Base-by-base conservation (phyloP, 441 rosid genomes). In the Erodium texanum region DNA sequence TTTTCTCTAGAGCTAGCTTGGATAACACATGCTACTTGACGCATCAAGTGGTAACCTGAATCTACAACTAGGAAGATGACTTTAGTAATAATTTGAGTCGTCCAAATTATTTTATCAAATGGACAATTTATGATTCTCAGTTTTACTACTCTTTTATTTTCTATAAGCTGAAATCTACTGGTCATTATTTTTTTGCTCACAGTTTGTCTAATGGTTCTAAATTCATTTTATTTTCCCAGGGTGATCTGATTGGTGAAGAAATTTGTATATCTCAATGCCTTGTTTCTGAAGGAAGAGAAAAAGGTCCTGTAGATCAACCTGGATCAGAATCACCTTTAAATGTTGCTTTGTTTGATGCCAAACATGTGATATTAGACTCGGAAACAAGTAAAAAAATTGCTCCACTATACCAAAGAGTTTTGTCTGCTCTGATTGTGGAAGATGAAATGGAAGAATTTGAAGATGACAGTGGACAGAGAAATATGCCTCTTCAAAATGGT, bases 381-480 rank as follows among this genome's bases (percentile, higher is more conserved):
- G 87, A 80, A 70, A 81, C 82, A 67, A 75, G 82, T 74, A 87
- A 79, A 62, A 87, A 85, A 78, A 82, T 71, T 71, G 81, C 84
- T 75, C 89, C 98, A 56, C 73, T 90, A 71, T 92, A 82, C 84
- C 91, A 86, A 79, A 85, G 99, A 80, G 86, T 92, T 65, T 90
- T 95, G 70, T 89, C 98, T 70, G 94, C 99, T 70, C 79, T 95
- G 75, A 92, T 95, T 67, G 94, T 88, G 76, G 98, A 95, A 83
- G 99, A 95, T 74, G 99, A 92, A 70, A 76, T 77, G 72, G 98
- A 79, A 34, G 87, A 81, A 75, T 68, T 78, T 70, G 78, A 68
- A 75, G 84, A 80, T 56, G 79, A 72, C 45, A 68, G 70, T 72
- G 92, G 81, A 73, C 85, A 82, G 68, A 88, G 86, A 77, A 90